Evolutionary conservation across 441 rosid species (phyloP).

Genomic region (Gossypium gossypioides): DNA sequence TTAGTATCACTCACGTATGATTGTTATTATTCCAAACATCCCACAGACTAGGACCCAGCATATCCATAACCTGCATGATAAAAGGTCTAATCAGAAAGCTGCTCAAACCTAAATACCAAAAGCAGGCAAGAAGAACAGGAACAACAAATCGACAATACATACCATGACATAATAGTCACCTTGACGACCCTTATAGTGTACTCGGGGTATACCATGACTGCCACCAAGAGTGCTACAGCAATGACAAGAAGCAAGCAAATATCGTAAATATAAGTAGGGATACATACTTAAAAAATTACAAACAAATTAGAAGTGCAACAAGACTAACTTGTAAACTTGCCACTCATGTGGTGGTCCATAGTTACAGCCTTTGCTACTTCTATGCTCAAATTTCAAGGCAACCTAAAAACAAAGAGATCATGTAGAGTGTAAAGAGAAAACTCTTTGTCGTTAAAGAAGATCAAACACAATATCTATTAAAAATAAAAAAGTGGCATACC

Average conservation of each 20-base stretch:
- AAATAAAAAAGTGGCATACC: constrained; percentile 20
- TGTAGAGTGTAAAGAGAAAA: background rate
- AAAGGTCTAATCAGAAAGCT: constrained; percentile 4
- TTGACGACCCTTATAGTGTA: constrained; percentile 61
- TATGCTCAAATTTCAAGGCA: constrained; percentile 68
- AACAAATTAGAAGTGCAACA: background rate
- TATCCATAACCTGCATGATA: constrained; percentile 59
- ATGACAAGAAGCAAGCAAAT: background rate
- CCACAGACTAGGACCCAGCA: constrained; percentile 72
- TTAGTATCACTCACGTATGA: constrained; percentile 36
- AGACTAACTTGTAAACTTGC: constrained; percentile 60
- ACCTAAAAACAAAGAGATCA: constrained; percentile 33
- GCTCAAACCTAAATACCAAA: background rate
- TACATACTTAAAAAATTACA: background rate
- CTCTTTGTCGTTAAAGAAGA: background rate
- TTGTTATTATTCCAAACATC: constrained; percentile 62
- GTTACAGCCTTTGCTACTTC: constrained; percentile 67
- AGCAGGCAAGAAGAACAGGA: background rate
- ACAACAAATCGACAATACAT: constrained; percentile 10
- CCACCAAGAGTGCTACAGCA: constrained; percentile 49
- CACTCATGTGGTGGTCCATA: constrained; percentile 69
- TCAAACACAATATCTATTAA: background rate
- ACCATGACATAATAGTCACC: constrained; percentile 72
- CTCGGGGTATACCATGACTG: constrained; percentile 63
- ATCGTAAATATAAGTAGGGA: constrained; percentile 4